These are phyloP conservation scores for Coriaria nepalensis DNA, from an alignment of 306 rosid genomes.

Conservation along the genomic window DNA sequence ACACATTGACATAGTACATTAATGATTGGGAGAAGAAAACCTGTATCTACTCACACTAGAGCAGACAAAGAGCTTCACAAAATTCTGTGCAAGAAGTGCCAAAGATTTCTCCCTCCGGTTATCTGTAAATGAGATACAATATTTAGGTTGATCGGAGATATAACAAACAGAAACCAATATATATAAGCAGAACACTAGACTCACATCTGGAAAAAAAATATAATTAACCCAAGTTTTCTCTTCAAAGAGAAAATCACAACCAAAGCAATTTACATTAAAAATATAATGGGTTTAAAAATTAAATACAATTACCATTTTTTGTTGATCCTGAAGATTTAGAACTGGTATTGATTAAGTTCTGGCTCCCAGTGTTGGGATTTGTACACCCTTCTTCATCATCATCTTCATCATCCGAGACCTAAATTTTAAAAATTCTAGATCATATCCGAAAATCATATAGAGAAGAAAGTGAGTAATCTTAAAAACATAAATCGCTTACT, in stretches of 20 bases:
- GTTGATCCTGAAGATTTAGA: constrained; percentile 15
- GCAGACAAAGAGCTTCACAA: constrained; percentile 46
- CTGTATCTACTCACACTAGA: constrained; percentile 22
- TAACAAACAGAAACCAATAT: background rate
- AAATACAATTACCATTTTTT: constrained; percentile 6
- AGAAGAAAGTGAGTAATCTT: background rate
- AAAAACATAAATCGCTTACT: constrained; percentile 14
- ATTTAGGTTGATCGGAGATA: constrained; percentile 14
- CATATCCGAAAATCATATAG: background rate
- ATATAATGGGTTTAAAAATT: too few relatives aligned
- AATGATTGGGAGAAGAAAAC: background rate
- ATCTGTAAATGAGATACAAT: constrained; percentile 15
- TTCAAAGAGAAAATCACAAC: too few relatives aligned
- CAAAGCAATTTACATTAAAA: too few relatives aligned
- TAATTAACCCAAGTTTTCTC: too few relatives aligned
- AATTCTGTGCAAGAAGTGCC: constrained; percentile 36
- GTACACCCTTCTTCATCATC: constrained; percentile 15
- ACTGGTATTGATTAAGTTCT: constrained; percentile 8
- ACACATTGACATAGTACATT: constrained; percentile 2
- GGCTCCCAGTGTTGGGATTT: constrained; percentile 15
- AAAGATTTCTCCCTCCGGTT: constrained; percentile 45
- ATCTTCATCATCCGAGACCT: constrained; percentile 26
- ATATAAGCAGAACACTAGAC: too few relatives aligned
- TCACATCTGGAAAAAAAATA: too few relatives aligned
- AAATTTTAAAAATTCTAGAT: constrained; percentile 1